phyloP scores from a whole-genome alignment of 1,139 yeast genomes.

The Kodamaea suecica region DNA sequence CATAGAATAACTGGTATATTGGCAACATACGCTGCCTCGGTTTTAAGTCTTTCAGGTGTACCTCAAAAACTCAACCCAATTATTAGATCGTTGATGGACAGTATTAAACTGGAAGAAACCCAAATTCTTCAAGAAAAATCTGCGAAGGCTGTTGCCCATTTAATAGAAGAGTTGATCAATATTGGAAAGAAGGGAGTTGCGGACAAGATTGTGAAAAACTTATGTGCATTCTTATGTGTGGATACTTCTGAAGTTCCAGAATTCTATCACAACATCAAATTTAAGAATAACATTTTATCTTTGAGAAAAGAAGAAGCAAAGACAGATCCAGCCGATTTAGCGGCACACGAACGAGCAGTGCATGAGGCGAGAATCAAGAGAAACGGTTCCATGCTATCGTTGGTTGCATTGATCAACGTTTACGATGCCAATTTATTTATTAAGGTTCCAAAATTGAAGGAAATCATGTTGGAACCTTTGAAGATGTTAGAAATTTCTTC shows the following conservation, averaged over 20 bases:
- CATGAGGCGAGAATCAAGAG: conserved; percentile 78
- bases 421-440: conserved; percentile 57
- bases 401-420: conserved; percentile 51
- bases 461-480: conserved; percentile 68
- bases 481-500: conserved; percentile 24
- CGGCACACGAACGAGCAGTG: conserved; percentile 60
- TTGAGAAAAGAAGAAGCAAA: conserved; percentile 76
- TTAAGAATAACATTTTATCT: conserved; percentile 62
- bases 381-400: conserved; percentile 73
- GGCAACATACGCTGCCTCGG: conserved; percentile 76
- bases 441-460: conserved; percentile 65
- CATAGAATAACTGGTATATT: conserved; percentile 62
- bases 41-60: conserved; percentile 57
- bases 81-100: conserved; percentile 89
- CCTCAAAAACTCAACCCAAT: conserved; percentile 88
- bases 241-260: conserved; percentile 97
- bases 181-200: conserved; percentile 68
- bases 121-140: conserved; percentile 65
- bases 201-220: conserved; percentile 83
- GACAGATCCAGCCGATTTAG: conserved; percentile 64
- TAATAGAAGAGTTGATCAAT: conserved; percentile 56
- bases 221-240: conserved; percentile 91
- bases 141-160: conserved; percentile 63
- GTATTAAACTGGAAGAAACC: conserved; percentile 75
- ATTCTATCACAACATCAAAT: conserved; percentile 63